These are phyloP conservation scores for Papilionanthe hybrid DNA, from an alignment of 116 monocot genomes.

Conservation along the genomic window DNA sequence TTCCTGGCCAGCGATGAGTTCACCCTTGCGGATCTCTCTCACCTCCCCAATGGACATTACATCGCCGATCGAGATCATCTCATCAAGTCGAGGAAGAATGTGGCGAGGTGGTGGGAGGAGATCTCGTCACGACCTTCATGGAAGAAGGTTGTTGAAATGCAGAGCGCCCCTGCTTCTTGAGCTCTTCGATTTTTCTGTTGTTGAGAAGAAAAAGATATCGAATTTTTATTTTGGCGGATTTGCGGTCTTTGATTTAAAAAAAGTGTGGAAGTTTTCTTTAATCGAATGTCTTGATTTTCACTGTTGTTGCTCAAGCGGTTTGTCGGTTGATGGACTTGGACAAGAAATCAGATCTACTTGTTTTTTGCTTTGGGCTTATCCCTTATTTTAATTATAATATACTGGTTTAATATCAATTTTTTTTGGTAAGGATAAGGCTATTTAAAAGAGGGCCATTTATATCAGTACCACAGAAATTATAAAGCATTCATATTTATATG, in stretches of 20 bases:
- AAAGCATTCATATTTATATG: no score
- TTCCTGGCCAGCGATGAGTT: slow-evolving; percentile 31
- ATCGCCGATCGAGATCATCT: slow-evolving; percentile 13
- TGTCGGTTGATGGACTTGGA: no score
- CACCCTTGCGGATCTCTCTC: slow-evolving; percentile 26
- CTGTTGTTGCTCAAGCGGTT: no score
- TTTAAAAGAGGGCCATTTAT: no score
- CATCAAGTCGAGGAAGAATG: slow-evolving; percentile 18
- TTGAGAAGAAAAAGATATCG: background rate
- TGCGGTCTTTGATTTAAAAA: background rate
- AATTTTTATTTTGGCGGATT: background rate
- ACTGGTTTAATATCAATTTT: no score
- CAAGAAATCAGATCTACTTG: no score
- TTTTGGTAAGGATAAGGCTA: no score
- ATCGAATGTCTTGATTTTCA: background rate
- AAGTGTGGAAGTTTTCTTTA: background rate
- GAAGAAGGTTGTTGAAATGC: slow-evolving; percentile 32
- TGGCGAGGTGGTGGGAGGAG: slow-evolving; percentile 34
- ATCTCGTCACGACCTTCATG: slow-evolving; percentile 19
- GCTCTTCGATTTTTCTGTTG: background rate
- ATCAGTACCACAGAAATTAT: no score
- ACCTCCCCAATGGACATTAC: slow-evolving; percentile 29
- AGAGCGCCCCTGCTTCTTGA: slow-evolving; percentile 16
- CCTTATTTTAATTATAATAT: no score
- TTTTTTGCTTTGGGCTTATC: no score